These are phyloP conservation scores for Gossypium lobatum DNA, from an alignment of 441 rosid species.

Conservation along the genomic window DNA sequence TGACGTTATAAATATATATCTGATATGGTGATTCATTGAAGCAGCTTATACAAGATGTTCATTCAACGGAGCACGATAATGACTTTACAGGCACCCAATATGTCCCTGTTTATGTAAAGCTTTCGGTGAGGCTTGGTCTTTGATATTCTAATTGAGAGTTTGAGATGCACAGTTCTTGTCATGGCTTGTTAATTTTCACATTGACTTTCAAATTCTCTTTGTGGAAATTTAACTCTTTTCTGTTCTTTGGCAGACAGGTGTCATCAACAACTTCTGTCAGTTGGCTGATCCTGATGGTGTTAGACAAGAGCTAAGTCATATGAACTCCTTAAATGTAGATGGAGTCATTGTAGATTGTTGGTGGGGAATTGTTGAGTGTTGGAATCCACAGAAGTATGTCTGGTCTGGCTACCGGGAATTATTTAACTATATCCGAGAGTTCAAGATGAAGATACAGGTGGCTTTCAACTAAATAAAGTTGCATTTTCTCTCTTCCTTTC, in stretches of 20 bases:
- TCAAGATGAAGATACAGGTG: slow-evolving; percentile 67
- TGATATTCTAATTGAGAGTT: not conserved
- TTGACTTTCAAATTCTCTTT: slow-evolving; percentile 5
- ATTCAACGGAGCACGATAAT: slow-evolving; percentile 45
- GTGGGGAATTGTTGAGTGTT: slow-evolving; percentile 76
- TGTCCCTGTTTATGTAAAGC: slow-evolving; percentile 63
- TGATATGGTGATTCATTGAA: slow-evolving; percentile 18
- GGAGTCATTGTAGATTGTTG: slow-evolving; percentile 69
- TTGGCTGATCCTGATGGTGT: slow-evolving; percentile 52
- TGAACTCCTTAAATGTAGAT: slow-evolving; percentile 59
- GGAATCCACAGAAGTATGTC: slow-evolving; percentile 66
- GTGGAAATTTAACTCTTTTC: slow-evolving; percentile 10
- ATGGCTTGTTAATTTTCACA: not conserved
- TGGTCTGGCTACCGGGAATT: slow-evolving; percentile 75
- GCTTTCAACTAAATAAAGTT: not conserved
- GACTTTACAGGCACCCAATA: slow-evolving; percentile 42
- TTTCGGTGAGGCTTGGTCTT: slow-evolving; percentile 44
- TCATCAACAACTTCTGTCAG: slow-evolving; percentile 55
- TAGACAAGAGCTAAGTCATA: slow-evolving; percentile 50
- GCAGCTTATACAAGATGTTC: slow-evolving; percentile 88
- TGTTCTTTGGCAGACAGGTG: slow-evolving; percentile 37
- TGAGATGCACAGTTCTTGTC: not conserved
- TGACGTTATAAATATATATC: not conserved
- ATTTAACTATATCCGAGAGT: slow-evolving; percentile 53
- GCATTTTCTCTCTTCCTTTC: not conserved